These are phyloP conservation scores for Meira nashicola DNA, from an alignment of 1,284 basidiomycete genomes.

Conservation along the genomic window DNA sequence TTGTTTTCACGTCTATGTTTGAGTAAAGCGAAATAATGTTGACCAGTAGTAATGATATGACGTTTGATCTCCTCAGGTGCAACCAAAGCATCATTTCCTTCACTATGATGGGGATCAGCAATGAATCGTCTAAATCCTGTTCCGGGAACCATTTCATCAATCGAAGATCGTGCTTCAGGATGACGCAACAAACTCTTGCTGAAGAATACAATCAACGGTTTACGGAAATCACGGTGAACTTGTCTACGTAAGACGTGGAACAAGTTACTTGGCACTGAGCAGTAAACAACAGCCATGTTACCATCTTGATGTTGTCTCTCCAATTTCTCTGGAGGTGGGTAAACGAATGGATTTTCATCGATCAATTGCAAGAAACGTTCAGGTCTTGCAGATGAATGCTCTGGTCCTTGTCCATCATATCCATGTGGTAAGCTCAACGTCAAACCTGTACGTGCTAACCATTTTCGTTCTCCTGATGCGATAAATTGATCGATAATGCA, in stretches of 20 bases:
- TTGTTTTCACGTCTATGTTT: slow-evolving; percentile 54
- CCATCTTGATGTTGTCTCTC: slow-evolving; percentile 97
- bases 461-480: slow-evolving; percentile 94
- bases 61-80: slow-evolving; percentile 79
- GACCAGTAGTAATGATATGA: slow-evolving; percentile 74
- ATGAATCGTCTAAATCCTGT: slow-evolving; percentile 89
- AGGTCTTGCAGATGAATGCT: slow-evolving; percentile 92
- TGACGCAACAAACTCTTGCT: slow-evolving; percentile 92
- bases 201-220: slow-evolving; percentile 74
- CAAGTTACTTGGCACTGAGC: slow-evolving; percentile 60
- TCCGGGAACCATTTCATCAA: slow-evolving; percentile 83
- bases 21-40: slow-evolving; percentile 85
- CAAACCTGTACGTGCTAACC: slow-evolving; percentile 90
- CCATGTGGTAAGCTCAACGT: slow-evolving; percentile 85
- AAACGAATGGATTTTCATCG: slow-evolving; percentile 90
- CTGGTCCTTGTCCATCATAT: slow-evolving; percentile 97
- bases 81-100: slow-evolving; percentile 61
- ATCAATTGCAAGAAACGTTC: slow-evolving; percentile 97
- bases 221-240: slow-evolving; percentile 52
- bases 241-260: slow-evolving; percentile 53
- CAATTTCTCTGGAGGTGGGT: slow-evolving; percentile 81
- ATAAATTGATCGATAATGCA: slow-evolving; percentile 99
- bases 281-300: slow-evolving; percentile 98
- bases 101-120: slow-evolving; percentile 70
- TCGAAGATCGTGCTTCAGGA: slow-evolving; percentile 77